Evolutionary conservation across 2,329 filamentous ascomycete species (phyloP).

Genomic region (Sporothrix mexicana): DNA sequence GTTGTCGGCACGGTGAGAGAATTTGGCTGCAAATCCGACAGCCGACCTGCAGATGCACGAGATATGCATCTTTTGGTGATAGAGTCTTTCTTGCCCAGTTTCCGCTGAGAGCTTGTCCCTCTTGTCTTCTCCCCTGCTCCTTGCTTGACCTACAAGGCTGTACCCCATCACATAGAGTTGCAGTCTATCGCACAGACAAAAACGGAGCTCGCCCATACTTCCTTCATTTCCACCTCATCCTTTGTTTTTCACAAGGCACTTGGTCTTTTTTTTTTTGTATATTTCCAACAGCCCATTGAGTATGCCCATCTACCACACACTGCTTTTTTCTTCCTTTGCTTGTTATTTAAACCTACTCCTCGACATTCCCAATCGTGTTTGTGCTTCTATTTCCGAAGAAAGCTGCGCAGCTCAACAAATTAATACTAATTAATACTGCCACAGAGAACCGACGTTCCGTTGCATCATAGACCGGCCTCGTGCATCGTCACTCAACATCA

Average conservation of each 20-base stretch:
- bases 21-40: background rate
- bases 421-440: background rate
- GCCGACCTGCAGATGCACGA: background rate
- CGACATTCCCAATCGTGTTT: background rate
- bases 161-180: constrained; percentile 10
- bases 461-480: background rate
- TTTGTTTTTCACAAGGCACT: background rate
- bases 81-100: background rate
- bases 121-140: background rate
- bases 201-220: constrained; percentile 1
- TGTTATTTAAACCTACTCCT: background rate
- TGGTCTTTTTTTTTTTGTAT: background rate
- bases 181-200: constrained; percentile 12
- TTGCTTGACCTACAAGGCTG: constrained; percentile 19
- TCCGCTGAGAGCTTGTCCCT: background rate
- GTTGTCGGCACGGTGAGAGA: constrained; percentile 8
- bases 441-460: background rate
- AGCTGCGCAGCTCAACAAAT: background rate
- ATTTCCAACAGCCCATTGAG: background rate
- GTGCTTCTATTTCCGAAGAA: background rate
- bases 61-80: background rate
- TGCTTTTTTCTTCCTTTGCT: background rate
- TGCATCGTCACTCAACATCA: constrained; percentile 3
- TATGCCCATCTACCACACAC: background rate
- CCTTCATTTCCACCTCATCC: background rate